Evolutionary conservation across 768 basidiomycete genomes (phyloP).

Genomic region (Phylloporus sp.): DNA sequence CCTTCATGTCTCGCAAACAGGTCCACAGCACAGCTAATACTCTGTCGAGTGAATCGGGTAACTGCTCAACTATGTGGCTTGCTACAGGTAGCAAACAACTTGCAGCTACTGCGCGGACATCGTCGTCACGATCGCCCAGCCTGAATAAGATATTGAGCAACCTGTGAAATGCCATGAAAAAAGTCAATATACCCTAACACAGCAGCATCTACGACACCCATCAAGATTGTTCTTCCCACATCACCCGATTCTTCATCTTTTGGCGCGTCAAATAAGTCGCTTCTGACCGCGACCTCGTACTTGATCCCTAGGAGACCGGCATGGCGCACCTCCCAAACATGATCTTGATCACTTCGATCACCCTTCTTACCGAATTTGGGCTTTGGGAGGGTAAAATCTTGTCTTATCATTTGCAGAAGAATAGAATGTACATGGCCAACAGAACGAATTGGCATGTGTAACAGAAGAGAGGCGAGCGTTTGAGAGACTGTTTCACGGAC

Average conservation of each 20-base stretch:
- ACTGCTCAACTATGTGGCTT: constrained; percentile 66
- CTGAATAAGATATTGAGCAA: constrained; percentile 39
- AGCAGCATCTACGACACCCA: constrained; percentile 85
- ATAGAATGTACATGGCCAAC: constrained; percentile 78
- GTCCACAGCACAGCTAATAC: constrained; percentile 87
- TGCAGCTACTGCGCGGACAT: constrained; percentile 93
- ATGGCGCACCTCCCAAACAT: constrained; percentile 96
- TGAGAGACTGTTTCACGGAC: constrained; percentile 96
- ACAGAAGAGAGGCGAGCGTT: constrained; percentile 82
- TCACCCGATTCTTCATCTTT: constrained; percentile 35
- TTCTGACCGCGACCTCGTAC: constrained; percentile 94
- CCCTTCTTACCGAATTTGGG: constrained; percentile 31
- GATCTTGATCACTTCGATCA: constrained; percentile 41
- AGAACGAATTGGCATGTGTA: constrained; percentile 83
- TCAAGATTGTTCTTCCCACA: constrained; percentile 56
- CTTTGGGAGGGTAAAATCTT: constrained; percentile 61
- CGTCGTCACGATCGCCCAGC: constrained; percentile 87
- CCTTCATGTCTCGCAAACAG: constrained; percentile 89
- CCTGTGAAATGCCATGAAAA: too few species aligned
- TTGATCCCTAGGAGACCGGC: constrained; percentile 97
- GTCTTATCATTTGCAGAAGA: constrained; percentile 90
- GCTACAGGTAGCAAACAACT: constrained; percentile 89
- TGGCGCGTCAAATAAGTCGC: constrained; percentile 61
- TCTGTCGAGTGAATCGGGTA: constrained; percentile 66
- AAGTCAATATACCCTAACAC: constrained; percentile 65